Conservation (phyloP, 2,329 filamentous ascomycete genomes). For the Seiridium unicorne region DNA sequence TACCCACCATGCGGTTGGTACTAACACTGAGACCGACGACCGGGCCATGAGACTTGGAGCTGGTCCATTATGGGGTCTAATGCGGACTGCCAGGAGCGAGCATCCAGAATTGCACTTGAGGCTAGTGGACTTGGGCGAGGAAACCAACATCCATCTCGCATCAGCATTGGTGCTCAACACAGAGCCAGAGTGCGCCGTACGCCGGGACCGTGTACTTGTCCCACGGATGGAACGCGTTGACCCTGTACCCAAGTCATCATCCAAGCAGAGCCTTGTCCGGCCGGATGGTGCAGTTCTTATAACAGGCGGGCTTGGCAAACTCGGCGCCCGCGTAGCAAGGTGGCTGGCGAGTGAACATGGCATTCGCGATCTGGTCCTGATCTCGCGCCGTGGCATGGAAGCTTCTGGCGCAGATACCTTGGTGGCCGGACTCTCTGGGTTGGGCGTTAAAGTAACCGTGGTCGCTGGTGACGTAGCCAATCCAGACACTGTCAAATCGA, state of each 20-base stretch:
- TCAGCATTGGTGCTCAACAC: slow-evolving; percentile 14
- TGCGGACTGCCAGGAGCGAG: slow-evolving; percentile 25
- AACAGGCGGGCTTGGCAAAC: slow-evolving; percentile 25
- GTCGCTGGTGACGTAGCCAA: slow-evolving; percentile 22
- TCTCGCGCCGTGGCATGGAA: slow-evolving; percentile 25
- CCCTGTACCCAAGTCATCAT: slow-evolving; percentile 2
- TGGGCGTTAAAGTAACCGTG: slow-evolving; percentile 21
- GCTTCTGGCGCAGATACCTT: slow-evolving; percentile 20
- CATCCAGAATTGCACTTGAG: slow-evolving; percentile 26
- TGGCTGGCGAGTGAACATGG: slow-evolving; percentile 22
- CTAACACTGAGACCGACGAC: slow-evolving; percentile 15
- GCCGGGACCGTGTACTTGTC: slow-evolving; percentile 14
- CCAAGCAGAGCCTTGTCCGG: slow-evolving; percentile 14
- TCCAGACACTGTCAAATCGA: slow-evolving; percentile 14
- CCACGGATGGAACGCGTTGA: slow-evolving; percentile 18
- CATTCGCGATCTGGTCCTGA: slow-evolving; percentile 25
- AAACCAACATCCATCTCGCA: slow-evolving; percentile 3
- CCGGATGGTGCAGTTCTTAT: slow-evolving; percentile 24
- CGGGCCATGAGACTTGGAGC: slow-evolving; percentile 15
- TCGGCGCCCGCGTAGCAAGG: slow-evolving; percentile 22
- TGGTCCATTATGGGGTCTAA: slow-evolving; percentile 24
- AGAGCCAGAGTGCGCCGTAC: slow-evolving; percentile 21
- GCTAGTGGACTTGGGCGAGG: slow-evolving; percentile 20
- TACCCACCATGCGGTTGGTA: slow-evolving; percentile 20
- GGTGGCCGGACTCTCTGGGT: slow-evolving; percentile 18